Evolutionary conservation across 352 stramenopile species (phyloP).

Genomic region (Blastocystis sp.): DNA sequence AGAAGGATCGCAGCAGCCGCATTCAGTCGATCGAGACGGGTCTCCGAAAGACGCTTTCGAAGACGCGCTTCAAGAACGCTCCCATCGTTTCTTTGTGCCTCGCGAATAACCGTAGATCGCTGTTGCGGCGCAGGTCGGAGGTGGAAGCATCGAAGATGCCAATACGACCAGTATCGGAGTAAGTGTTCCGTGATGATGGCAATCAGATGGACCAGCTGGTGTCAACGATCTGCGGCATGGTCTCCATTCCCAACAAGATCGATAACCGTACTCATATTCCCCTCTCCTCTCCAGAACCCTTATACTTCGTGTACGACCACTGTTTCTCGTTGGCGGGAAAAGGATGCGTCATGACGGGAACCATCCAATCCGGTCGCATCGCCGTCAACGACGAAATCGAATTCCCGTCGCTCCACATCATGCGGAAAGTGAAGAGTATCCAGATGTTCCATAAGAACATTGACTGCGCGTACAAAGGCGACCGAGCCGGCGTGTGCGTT

Average conservation of each 20-base stretch:
- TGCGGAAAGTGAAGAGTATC: slow-evolving; percentile 88
- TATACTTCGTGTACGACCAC: slow-evolving; percentile 88
- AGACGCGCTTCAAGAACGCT: slow-evolving; percentile 70
- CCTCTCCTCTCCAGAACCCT: slow-evolving; percentile 62
- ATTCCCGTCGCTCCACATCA: slow-evolving; percentile 71
- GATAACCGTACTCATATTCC: neutral
- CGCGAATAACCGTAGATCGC: slow-evolving; percentile 1
- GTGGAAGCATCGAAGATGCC: slow-evolving; percentile 45
- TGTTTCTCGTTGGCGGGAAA: slow-evolving; percentile 91
- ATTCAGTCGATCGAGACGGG: slow-evolving; percentile 68
- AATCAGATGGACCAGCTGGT: slow-evolving; percentile 8
- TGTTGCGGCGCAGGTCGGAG: slow-evolving; percentile 37
- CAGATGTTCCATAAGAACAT: slow-evolving; percentile 90
- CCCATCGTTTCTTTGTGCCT: slow-evolving; percentile 71
- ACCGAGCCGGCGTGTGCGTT: slow-evolving; percentile 87
- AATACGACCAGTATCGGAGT: slow-evolving; percentile 49
- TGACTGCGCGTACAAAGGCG: slow-evolving; percentile 71
- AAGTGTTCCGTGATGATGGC: neutral
- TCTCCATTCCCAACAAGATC: slow-evolving; percentile 21
- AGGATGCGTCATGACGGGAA: slow-evolving; percentile 90
- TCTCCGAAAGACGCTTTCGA: slow-evolving; percentile 66
- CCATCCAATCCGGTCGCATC: slow-evolving; percentile 74
- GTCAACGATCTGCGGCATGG: neutral
- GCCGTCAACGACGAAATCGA: slow-evolving; percentile 81
- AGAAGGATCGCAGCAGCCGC: slow-evolving; percentile 63